A percentile compares a stretch with the other conserved stretches of the same genome.
These are phyloP conservation scores for Lumnitzera racemosa DNA, from an alignment of 345 rosid genomes.

Conservation along the genomic window DNA sequence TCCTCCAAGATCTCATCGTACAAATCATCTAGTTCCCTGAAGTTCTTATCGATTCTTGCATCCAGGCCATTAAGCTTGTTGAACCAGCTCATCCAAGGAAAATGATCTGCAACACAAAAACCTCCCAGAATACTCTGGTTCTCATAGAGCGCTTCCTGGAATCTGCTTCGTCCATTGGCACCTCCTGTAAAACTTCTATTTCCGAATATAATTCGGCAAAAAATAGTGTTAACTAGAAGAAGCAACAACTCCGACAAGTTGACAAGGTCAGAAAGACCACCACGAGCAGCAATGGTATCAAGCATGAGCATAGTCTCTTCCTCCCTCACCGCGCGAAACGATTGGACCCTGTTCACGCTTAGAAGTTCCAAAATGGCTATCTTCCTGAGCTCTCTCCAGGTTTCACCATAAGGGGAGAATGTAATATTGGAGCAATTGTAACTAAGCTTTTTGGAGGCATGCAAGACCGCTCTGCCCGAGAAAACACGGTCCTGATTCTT, in stretches of 20 bases:
- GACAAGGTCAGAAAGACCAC: not conserved
- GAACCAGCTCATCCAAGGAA: not conserved
- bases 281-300: constrained; percentile 1
- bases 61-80: not conserved
- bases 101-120: not conserved
- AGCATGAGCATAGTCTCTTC: constrained; percentile 14
- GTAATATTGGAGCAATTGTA: constrained; percentile 9
- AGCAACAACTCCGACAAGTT: constrained; percentile 10
- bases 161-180: constrained; percentile 2
- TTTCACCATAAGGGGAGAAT: constrained; percentile 20
- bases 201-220: constrained; percentile 14
- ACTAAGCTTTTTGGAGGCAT: constrained; percentile 7
- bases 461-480: not conserved
- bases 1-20: not conserved
- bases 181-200: constrained; percentile 10
- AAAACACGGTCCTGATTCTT: constrained; percentile 10
- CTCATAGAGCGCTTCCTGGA: constrained; percentile 5
- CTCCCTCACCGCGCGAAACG: constrained; percentile 16
- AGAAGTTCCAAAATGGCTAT: constrained; percentile 13
- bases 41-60: not conserved
- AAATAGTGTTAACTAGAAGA: constrained; percentile 5
- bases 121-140: not conserved
- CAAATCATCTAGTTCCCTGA: not conserved
- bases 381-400: constrained; percentile 20
- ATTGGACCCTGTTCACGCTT: constrained; percentile 11